Conservation (phyloP, 768 basidiomycete species). For the Lyophyllum semitale region DNA sequence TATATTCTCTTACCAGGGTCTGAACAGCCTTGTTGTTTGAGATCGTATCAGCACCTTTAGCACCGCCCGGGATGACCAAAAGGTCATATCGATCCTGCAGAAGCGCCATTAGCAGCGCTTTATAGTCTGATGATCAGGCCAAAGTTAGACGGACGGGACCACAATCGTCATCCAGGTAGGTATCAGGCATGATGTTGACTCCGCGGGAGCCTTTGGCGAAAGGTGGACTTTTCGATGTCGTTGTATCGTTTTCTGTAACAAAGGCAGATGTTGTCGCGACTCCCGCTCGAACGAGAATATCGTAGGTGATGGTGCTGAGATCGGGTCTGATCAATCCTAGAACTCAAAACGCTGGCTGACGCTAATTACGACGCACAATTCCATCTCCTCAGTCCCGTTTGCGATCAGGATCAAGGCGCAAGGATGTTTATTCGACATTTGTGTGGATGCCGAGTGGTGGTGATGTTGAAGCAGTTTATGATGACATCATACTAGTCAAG, state of each 20-base stretch:
- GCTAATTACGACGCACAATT: slow-evolving; percentile 61
- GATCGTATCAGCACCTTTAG: slow-evolving; percentile 76
- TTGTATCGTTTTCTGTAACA: slow-evolving; percentile 37
- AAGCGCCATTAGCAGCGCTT: background rate
- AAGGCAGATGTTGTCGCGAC: slow-evolving; percentile 67
- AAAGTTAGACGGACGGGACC: slow-evolving; percentile 43
- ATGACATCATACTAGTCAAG: too few relatives aligned
- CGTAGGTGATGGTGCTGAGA: slow-evolving; percentile 75
- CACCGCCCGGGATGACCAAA: slow-evolving; percentile 76
- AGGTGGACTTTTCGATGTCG: slow-evolving; percentile 36
- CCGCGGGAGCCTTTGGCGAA: slow-evolving; percentile 71
- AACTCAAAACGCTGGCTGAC: background rate
- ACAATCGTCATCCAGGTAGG: slow-evolving; percentile 44
- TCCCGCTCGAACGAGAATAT: slow-evolving; percentile 80
- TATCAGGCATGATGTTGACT: slow-evolving; percentile 71
- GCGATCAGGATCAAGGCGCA: slow-evolving; percentile 76
- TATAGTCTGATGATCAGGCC: background rate
- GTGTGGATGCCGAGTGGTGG: too few relatives aligned
- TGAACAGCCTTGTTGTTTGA: slow-evolving; percentile 62
- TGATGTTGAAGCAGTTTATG: background rate
- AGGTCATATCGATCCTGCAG: slow-evolving; percentile 65
- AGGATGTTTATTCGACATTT: too few relatives aligned
- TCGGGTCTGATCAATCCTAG: background rate
- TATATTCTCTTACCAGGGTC: slow-evolving; percentile 57
- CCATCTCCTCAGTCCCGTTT: slow-evolving; percentile 88